These are phyloP conservation scores for Raddia distichophylla DNA, from an alignment of 176 grass and related monocot genomes.

Conservation along the genomic window DNA sequence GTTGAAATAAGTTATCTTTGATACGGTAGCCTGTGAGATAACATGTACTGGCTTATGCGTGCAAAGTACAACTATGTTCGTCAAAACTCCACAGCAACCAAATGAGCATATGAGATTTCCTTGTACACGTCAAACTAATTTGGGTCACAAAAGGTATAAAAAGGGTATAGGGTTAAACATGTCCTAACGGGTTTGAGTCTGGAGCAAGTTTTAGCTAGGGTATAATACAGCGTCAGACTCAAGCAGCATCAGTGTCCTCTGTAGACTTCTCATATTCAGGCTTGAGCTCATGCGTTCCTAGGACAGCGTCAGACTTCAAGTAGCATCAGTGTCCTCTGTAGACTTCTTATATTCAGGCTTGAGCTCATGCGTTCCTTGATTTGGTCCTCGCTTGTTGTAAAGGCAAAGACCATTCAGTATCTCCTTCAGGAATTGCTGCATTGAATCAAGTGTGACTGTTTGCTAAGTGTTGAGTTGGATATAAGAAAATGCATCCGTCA, in stretches of 20 bases:
- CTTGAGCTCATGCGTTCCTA: slow-evolving; percentile 88
- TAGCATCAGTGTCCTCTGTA: slow-evolving; percentile 50
- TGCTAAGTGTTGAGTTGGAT: background rate
- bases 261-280: slow-evolving; percentile 79
- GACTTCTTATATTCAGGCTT: slow-evolving; percentile 90
- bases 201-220: background rate
- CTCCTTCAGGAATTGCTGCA: slow-evolving; percentile 97
- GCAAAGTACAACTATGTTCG: slow-evolving; percentile 8
- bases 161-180: no score
- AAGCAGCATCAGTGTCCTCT: slow-evolving; percentile 51
- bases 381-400: slow-evolving; percentile 92
- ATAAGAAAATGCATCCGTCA: background rate
- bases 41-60: background rate
- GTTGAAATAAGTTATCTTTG: no score
- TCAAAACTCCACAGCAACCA: background rate
- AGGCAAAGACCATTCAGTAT: slow-evolving; percentile 83
- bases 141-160: no score
- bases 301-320: slow-evolving; percentile 20
- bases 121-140: background rate
- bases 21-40: background rate
- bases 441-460: slow-evolving; percentile 11
- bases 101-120: background rate
- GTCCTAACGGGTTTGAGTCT: background rate
- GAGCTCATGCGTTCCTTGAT: slow-evolving; percentile 92
- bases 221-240: background rate